phyloP scores from a whole-genome alignment of 768 basidiomycete species.

The Pilatotrama ljubarskyi region DNA sequence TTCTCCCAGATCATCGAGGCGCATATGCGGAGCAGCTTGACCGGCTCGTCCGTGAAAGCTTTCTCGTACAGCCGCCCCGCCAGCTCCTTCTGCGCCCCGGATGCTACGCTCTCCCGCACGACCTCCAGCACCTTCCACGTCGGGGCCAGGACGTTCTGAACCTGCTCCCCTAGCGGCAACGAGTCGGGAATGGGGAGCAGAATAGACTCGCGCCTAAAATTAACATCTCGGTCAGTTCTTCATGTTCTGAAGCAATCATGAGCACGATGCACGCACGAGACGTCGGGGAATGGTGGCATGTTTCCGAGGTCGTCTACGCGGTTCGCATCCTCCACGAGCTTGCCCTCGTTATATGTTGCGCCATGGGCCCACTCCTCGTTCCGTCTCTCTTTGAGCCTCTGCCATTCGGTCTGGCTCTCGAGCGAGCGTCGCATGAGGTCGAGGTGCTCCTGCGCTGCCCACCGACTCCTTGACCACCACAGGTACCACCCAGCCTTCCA shows the following conservation, averaged over 20 bases:
- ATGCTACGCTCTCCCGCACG: slow-evolving; percentile 51
- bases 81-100: slow-evolving; percentile 61
- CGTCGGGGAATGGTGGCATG: slow-evolving; percentile 22
- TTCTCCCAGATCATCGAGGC: slow-evolving; percentile 42
- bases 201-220: slow-evolving; percentile 39
- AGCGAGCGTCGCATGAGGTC: slow-evolving; percentile 61
- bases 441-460: slow-evolving; percentile 55
- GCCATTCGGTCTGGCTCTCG: slow-evolving; percentile 47
- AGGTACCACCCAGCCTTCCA: slow-evolving; percentile 81
- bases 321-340: slow-evolving; percentile 1
- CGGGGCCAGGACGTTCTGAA: slow-evolving; percentile 59
- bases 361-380: slow-evolving; percentile 54
- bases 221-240: neutral
- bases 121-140: slow-evolving; percentile 52
- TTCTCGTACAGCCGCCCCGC: slow-evolving; percentile 63
- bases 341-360: neutral
- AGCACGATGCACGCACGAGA: slow-evolving; percentile 12
- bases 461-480: slow-evolving; percentile 59
- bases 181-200: slow-evolving; percentile 61
- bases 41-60: slow-evolving; percentile 62
- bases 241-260: neutral
- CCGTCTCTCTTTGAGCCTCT: slow-evolving; percentile 41
- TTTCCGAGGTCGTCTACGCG: slow-evolving; percentile 3
- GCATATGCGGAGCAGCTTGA: slow-evolving; percentile 40
- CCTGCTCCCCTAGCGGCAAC: slow-evolving; percentile 50